Conservation (phyloP, 495 filamentous ascomycete species). For the Amphirosellinia nigrospora region DNA sequence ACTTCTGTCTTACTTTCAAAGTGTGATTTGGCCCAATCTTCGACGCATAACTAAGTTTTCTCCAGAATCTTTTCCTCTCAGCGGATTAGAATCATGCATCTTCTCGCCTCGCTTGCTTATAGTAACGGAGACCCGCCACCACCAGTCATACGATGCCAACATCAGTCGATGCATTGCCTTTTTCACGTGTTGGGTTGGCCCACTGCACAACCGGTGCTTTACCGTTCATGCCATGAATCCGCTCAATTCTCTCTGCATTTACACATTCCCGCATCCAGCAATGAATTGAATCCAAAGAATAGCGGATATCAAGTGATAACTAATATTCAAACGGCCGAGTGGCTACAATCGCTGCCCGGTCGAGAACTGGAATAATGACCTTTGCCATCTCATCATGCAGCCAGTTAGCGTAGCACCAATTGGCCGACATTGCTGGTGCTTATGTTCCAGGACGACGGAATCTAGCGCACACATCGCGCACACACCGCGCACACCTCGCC, state of each 20-base stretch:
- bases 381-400: neutral
- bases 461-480: neutral
- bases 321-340: neutral
- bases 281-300: neutral
- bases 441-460: neutral
- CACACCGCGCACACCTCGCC: neutral
- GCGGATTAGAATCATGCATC: neutral
- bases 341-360: neutral
- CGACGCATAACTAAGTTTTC: neutral
- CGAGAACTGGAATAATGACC: neutral
- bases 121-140: neutral
- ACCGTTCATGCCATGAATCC: neutral
- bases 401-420: neutral
- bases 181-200: neutral
- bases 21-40: neutral
- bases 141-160: constrained; percentile 4
- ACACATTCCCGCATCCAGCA: neutral
- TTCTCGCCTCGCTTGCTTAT: neutral
- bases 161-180: constrained; percentile 3
- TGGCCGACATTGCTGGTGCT: neutral
- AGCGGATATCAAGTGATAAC: constrained; percentile 5
- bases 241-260: neutral
- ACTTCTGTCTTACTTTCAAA: neutral
- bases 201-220: constrained; percentile 1
- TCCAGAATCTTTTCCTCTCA: neutral